Conservation (phyloP, 352 stramenopile species). For the Globisporangium orthogonon region DNA sequence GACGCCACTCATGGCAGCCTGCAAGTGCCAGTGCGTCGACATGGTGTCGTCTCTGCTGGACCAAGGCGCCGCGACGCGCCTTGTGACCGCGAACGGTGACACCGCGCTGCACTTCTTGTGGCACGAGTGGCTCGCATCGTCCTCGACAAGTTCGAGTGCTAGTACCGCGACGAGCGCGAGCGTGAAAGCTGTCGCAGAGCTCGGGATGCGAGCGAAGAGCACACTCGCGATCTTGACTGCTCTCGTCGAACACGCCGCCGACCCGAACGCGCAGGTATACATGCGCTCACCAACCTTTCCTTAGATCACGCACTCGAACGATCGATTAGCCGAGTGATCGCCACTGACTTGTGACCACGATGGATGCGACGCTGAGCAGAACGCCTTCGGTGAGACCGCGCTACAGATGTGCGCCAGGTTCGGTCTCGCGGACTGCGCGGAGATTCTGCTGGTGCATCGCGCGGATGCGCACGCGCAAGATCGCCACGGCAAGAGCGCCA, state of each 20-base stretch:
- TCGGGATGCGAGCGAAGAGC: slow-evolving; percentile 27
- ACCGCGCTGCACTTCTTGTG: slow-evolving; percentile 63
- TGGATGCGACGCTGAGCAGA: slow-evolving; percentile 24
- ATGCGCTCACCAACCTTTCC: not conserved
- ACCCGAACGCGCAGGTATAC: slow-evolving; percentile 59
- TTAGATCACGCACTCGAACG: not conserved
- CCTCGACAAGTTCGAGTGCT: slow-evolving; percentile 5
- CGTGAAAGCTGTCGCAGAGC: slow-evolving; percentile 23
- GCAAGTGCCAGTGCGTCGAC: slow-evolving; percentile 36
- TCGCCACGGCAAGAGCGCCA: slow-evolving; percentile 29
- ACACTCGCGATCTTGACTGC: slow-evolving; percentile 30
- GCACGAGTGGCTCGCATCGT: slow-evolving; percentile 25
- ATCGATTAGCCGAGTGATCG: no score
- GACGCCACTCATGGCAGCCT: slow-evolving; percentile 70
- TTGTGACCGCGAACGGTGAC: slow-evolving; percentile 61
- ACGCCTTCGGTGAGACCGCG: slow-evolving; percentile 51
- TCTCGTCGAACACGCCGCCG: slow-evolving; percentile 24
- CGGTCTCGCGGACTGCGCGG: slow-evolving; percentile 45
- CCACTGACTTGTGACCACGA: no score
- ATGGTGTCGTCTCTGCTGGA: slow-evolving; percentile 42
- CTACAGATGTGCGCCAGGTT: slow-evolving; percentile 50
- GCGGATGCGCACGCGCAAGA: slow-evolving; percentile 29
- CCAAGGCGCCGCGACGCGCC: slow-evolving; percentile 36
- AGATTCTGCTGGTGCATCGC: slow-evolving; percentile 38
- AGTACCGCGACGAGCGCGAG: slow-evolving; percentile 2